Percentiles rank a stretch among this genome's conserved stretches.
Evolutionary conservation across 495 filamentous ascomycete species (phyloP).

Genomic region (Penicillium canariense): DNA sequence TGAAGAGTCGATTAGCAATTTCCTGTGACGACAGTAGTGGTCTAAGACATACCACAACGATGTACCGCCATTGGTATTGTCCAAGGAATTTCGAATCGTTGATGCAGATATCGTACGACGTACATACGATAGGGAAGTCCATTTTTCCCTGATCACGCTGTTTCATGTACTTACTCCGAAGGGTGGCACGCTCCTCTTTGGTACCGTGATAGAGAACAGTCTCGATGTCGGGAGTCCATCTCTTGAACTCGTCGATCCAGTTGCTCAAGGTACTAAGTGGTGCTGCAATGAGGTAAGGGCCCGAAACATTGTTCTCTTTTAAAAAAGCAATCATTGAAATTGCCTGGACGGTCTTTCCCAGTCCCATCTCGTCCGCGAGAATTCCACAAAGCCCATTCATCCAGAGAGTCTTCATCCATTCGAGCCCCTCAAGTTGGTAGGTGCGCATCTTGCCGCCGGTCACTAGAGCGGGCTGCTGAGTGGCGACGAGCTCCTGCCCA

Average conservation of each 20-base stretch:
- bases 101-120: slow-evolving; percentile 93
- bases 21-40: background rate
- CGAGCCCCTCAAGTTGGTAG: slow-evolving; percentile 92
- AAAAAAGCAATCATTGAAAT: slow-evolving; percentile 89
- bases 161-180: slow-evolving; percentile 61
- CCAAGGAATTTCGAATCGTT: slow-evolving; percentile 77
- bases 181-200: slow-evolving; percentile 67
- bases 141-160: slow-evolving; percentile 57
- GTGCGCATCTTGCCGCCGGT: slow-evolving; percentile 87
- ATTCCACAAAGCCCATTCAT: slow-evolving; percentile 96
- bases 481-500: slow-evolving; percentile 73
- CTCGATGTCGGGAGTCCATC: slow-evolving; percentile 84
- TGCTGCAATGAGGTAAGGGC: slow-evolving; percentile 86
- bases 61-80: slow-evolving; percentile 90
- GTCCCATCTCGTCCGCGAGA: slow-evolving; percentile 61
- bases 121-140: slow-evolving; percentile 87
- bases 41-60: slow-evolving; percentile 72
- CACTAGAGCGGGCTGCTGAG: slow-evolving; percentile 79
- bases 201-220: slow-evolving; percentile 87
- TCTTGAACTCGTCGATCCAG: slow-evolving; percentile 92
- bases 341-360: slow-evolving; percentile 94
- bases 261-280: slow-evolving; percentile 91
- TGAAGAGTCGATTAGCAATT: slow-evolving; percentile 26
- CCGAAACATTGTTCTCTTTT: slow-evolving; percentile 79
- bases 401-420: slow-evolving; percentile 82